Percentiles rank a stretch among this genome's conserved stretches.
These are phyloP conservation scores for Phlebiopsis flavidoalba DNA, from an alignment of 768 basidiomycete species.

Conservation along the genomic window DNA sequence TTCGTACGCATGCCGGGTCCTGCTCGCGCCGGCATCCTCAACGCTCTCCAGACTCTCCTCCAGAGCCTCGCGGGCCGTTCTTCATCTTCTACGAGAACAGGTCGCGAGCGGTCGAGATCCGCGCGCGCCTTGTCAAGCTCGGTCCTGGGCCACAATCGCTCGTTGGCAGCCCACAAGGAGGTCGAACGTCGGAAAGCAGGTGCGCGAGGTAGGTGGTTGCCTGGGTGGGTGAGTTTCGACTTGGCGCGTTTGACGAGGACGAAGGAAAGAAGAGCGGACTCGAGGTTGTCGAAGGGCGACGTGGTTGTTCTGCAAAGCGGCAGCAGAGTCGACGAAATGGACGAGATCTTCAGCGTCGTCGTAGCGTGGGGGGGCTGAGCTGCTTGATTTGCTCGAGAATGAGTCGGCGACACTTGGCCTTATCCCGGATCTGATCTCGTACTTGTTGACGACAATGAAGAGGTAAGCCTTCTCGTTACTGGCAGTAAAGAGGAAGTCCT, in stretches of 20 bases:
- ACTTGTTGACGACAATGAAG: slow-evolving; percentile 99
- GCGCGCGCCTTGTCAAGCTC: slow-evolving; percentile 70
- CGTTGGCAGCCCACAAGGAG: slow-evolving; percentile 82
- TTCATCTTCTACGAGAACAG: slow-evolving; percentile 89
- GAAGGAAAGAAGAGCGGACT: slow-evolving; percentile 87
- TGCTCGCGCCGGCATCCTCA: slow-evolving; percentile 70
- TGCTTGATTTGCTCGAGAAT: slow-evolving; percentile 93
- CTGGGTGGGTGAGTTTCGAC: slow-evolving; percentile 92
- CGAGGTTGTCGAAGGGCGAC: slow-evolving; percentile 80
- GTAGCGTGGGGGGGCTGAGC: slow-evolving; percentile 86
- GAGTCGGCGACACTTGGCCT: slow-evolving; percentile 82
- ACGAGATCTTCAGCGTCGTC: slow-evolving; percentile 91
- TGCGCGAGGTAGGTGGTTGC: slow-evolving; percentile 88
- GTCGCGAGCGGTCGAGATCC: slow-evolving; percentile 65
- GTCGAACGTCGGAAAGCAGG: slow-evolving; percentile 86
- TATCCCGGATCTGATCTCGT: slow-evolving; percentile 92
- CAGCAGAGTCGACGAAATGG: slow-evolving; percentile 94
- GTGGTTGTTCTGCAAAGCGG: slow-evolving; percentile 61
- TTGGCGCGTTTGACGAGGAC: slow-evolving; percentile 94
- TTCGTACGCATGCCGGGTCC: slow-evolving; percentile 50
- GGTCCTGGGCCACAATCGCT: slow-evolving; percentile 74
- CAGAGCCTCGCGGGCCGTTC: slow-evolving; percentile 59
- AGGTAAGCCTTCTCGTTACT: slow-evolving; percentile 97
- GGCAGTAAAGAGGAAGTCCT: slow-evolving; percentile 89
- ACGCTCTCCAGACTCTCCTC: slow-evolving; percentile 74